These are phyloP conservation scores for Salix viminalis DNA, from an alignment of 345 rosid species.

Conservation along the genomic window DNA sequence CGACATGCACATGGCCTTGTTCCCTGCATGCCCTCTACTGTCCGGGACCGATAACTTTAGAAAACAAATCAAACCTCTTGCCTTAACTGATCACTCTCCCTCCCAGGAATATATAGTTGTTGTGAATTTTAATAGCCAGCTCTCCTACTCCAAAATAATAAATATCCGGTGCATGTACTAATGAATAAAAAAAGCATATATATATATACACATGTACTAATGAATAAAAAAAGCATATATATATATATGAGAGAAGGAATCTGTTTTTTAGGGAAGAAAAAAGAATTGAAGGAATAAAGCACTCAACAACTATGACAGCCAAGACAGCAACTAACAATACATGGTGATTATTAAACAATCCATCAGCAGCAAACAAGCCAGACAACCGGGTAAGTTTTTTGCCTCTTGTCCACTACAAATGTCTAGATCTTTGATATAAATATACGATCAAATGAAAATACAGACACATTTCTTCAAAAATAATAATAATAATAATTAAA, in stretches of 20 bases:
- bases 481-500: background rate
- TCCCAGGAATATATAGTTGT: too few species aligned
- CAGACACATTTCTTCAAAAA: constrained; percentile 21
- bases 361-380: constrained; percentile 43
- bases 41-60: too few species aligned
- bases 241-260: constrained; percentile 24
- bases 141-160: background rate
- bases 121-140: background rate
- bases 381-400: constrained; percentile 33
- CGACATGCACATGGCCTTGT: constrained; percentile 59
- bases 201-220: background rate
- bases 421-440: constrained; percentile 37
- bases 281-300: constrained; percentile 27
- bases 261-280: constrained; percentile 9
- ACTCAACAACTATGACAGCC: constrained; percentile 32
- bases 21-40: constrained; percentile 27
- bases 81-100: too few species aligned
- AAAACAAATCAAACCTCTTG: too few species aligned
- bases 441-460: constrained; percentile 37
- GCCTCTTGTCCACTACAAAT: constrained; percentile 47
- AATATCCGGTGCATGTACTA: background rate
- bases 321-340: constrained; percentile 15
- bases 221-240: background rate
- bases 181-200: background rate
- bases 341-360: constrained; percentile 25